Evolutionary conservation across 176 grass and related monocot species (phyloP).

Genomic region (Cocos nucifera): DNA sequence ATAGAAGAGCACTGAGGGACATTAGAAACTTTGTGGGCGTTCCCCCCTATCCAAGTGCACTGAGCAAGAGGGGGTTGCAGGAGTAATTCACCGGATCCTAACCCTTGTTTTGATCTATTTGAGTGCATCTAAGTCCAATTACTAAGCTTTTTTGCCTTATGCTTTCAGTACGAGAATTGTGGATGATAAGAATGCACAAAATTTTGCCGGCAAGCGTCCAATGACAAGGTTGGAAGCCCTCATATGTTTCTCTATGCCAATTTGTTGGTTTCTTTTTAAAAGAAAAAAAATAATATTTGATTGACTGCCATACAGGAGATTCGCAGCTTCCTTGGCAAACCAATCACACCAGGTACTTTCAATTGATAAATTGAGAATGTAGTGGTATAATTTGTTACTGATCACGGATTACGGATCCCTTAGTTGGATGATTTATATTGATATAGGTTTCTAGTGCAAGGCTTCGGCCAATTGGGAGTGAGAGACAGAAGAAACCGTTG

Average conservation of each 20-base stretch:
- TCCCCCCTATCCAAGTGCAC: constrained; percentile 24
- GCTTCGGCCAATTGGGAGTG: constrained; percentile 38
- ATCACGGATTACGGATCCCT: too few relatives aligned
- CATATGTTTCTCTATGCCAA: not conserved
- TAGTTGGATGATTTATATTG: too few relatives aligned
- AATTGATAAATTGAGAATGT: too few relatives aligned
- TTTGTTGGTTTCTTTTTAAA: constrained; percentile 5
- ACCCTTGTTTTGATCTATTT: not conserved
- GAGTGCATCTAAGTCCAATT: too few relatives aligned
- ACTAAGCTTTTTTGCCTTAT: constrained; percentile 4
- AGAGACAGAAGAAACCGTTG: constrained; percentile 34
- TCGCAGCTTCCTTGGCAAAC: constrained; percentile 32
- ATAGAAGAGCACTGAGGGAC: constrained; percentile 39
- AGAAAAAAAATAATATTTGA: too few relatives aligned
- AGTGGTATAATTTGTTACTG: too few relatives aligned
- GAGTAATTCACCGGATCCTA: constrained; percentile 22
- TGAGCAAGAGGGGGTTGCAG: constrained; percentile 40
- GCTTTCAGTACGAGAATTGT: constrained; percentile 27
- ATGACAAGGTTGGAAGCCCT: constrained; percentile 31
- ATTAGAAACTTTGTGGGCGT: constrained; percentile 54
- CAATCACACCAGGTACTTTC: constrained; percentile 33
- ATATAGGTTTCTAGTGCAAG: too few relatives aligned
- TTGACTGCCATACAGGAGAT: constrained; percentile 24
- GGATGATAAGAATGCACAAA: constrained; percentile 23
- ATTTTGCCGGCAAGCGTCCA: constrained; percentile 27